Percentiles rank a stretch among this genome's conserved stretches.
Conservation (phyloP, 768 basidiomycete genomes). For the Auriscalpium vulgare region DNA sequence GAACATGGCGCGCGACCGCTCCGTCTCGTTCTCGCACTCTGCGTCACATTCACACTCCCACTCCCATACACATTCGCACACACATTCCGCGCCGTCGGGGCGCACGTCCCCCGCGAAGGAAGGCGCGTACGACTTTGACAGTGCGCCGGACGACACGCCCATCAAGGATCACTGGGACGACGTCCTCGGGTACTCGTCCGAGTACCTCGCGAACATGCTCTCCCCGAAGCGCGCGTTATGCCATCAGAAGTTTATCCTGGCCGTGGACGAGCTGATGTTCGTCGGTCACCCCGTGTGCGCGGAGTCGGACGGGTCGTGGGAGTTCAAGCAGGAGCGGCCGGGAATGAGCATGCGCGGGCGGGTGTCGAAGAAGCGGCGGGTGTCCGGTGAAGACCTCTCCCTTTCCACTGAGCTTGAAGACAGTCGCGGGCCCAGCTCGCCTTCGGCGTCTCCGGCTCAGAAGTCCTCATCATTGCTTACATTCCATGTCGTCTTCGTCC, state of each 20-base stretch:
- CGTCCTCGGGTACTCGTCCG: constrained; percentile 73
- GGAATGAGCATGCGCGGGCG: constrained; percentile 47
- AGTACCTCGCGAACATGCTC: constrained; percentile 74
- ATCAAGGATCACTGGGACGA: constrained; percentile 47
- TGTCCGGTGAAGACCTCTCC: constrained; percentile 17
- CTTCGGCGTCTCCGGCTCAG: background rate
- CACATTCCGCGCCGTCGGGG: constrained; percentile 31
- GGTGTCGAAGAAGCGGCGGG: constrained; percentile 39
- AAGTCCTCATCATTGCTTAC: constrained; percentile 53
- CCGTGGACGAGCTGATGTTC: constrained; percentile 88
- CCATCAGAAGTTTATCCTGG: constrained; percentile 89
- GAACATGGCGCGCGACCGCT: constrained; percentile 38
- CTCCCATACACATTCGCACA: constrained; percentile 24
- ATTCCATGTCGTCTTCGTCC: constrained; percentile 81
- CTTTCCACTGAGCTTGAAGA: constrained; percentile 28
- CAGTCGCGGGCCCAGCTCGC: background rate
- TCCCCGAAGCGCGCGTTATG: constrained; percentile 75
- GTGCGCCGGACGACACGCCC: constrained; percentile 12
- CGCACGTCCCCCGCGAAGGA: constrained; percentile 44
- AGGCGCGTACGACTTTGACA: constrained; percentile 26
- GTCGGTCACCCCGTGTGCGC: constrained; percentile 91
- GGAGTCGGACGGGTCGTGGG: constrained; percentile 67
- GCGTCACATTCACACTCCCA: constrained; percentile 28
- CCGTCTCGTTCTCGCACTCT: constrained; percentile 42
- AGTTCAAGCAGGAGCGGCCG: constrained; percentile 56